A percentile compares a stretch with the other conserved stretches of the same genome.
phyloP scores from a whole-genome alignment of 169 alveolate genomes.

The Cryptosporidium viatorum region DNA sequence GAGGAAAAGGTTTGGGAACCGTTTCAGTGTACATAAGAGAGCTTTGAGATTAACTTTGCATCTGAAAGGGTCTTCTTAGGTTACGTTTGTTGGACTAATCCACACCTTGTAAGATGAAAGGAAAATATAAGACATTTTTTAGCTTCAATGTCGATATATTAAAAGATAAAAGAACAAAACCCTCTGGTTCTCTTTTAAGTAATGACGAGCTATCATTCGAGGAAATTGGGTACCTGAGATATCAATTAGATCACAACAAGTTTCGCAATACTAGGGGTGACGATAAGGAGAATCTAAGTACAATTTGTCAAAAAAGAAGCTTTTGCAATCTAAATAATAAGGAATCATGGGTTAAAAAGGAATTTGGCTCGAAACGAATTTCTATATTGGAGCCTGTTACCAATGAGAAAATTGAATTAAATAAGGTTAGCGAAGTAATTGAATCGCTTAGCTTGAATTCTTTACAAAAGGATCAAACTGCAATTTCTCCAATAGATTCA shows the following conservation, averaged over 20 bases:
- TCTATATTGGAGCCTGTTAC: slow-evolving; percentile 47
- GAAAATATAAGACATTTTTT: slow-evolving; percentile 31
- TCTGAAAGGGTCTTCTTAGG: not conserved
- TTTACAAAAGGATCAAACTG: not conserved
- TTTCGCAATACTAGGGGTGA: not conserved
- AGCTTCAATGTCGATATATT: slow-evolving; percentile 12
- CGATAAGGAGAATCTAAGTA: slow-evolving; percentile 32
- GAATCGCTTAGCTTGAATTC: slow-evolving; percentile 12
- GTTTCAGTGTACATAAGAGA: not conserved
- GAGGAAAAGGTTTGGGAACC: not conserved
- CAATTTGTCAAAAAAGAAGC: not conserved
- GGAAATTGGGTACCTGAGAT: slow-evolving; percentile 23
- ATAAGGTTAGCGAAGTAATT: slow-evolving; percentile 9
- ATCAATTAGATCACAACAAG: not conserved
- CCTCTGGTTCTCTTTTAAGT: too few relatives aligned
- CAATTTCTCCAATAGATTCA: not conserved
- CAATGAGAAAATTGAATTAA: not conserved
- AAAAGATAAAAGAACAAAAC: not conserved
- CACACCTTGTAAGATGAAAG: slow-evolving; percentile 15
- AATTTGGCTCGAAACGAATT: not conserved
- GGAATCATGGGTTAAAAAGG: not conserved
- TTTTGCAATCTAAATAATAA: not conserved
- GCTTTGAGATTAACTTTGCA: not conserved
- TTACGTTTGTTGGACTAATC: not conserved
- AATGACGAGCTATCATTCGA: slow-evolving; percentile 61